A percentile compares a stretch with the other conserved stretches of the same genome.
These are phyloP conservation scores for Melaleuca alternifolia DNA, from an alignment of 345 rosid species.

Conservation along the genomic window DNA sequence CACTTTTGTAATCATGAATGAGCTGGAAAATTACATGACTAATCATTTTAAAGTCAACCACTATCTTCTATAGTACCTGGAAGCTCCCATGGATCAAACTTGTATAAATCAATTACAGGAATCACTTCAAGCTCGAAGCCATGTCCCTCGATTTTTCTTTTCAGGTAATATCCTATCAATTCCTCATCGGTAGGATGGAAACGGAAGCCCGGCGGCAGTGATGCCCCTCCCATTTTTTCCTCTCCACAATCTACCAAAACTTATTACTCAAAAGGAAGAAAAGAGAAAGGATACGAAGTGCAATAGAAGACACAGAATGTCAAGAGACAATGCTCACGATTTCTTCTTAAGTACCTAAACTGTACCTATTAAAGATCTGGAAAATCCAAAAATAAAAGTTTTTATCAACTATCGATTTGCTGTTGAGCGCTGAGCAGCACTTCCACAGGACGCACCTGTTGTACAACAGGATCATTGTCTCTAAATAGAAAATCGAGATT, in stretches of 20 bases:
- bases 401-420: constrained; percentile 39
- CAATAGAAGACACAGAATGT: not conserved
- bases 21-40: not conserved
- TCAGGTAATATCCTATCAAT: constrained; percentile 69
- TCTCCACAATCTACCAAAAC: not conserved
- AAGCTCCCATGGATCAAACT: constrained; percentile 90
- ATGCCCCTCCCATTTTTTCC: constrained; percentile 45
- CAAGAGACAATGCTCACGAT: not conserved
- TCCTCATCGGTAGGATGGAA: constrained; percentile 94
- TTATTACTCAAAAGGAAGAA: not conserved
- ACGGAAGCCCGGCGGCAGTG: constrained; percentile 80
- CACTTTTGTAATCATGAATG: not conserved
- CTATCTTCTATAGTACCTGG: constrained; percentile 39
- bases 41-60: not conserved
- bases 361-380: constrained; percentile 49
- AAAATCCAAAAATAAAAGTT: constrained; percentile 77
- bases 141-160: constrained; percentile 53
- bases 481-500: constrained; percentile 10
- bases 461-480: constrained; percentile 50
- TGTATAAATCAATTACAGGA: constrained; percentile 69
- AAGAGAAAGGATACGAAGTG: not conserved
- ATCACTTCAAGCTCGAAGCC: constrained; percentile 79
- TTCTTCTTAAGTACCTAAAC: constrained; percentile 22
- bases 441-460: constrained; percentile 42
- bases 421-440: constrained; percentile 39